These are phyloP conservation scores for Neoscytalidium dimidiatum DNA, from an alignment of 2,329 filamentous ascomycete genomes.

Conservation along the genomic window DNA sequence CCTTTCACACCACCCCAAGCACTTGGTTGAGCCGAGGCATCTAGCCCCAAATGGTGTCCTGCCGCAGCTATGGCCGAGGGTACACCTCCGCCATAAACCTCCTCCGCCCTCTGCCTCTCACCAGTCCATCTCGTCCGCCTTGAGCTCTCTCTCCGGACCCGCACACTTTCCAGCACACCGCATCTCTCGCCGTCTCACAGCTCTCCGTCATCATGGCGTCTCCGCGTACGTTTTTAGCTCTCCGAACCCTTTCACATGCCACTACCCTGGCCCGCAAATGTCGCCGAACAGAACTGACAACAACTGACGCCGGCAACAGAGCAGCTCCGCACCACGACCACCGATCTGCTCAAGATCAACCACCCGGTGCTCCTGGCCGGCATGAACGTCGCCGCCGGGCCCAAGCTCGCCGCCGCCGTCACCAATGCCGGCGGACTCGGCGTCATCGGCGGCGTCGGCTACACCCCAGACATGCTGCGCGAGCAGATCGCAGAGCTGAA, in stretches of 20 bases:
- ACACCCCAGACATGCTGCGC: constrained; percentile 94
- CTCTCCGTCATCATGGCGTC: constrained; percentile 64
- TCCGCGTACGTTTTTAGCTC: constrained; percentile 65
- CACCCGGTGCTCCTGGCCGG: constrained; percentile 94
- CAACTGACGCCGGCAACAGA: background rate
- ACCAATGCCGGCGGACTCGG: constrained; percentile 95
- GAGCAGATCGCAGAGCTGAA: constrained; percentile 97
- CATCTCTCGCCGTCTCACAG: constrained; percentile 7
- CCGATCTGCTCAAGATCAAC: constrained; percentile 96
- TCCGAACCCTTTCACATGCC: constrained; percentile 19
- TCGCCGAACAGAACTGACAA: background rate
- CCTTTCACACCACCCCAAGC: background rate
- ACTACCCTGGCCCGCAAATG: background rate
- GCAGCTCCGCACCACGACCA: constrained; percentile 79
- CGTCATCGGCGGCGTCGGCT: constrained; percentile 93
- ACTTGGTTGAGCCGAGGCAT: constrained; percentile 3
- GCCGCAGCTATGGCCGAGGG: constrained; percentile 8
- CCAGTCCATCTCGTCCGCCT: background rate
- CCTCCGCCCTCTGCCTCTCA: constrained; percentile 16
- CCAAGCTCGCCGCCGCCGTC: constrained; percentile 93
- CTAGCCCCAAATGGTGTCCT: background rate
- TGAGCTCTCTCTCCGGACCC: background rate
- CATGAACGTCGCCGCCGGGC: constrained; percentile 98
- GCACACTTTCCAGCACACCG: background rate
- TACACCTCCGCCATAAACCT: constrained; percentile 19